Percentiles rank a stretch among this genome's conserved stretches.
These are phyloP conservation scores for Litsea cubeba DNA, from an alignment of 164 flowering plant genomes.

Conservation along the genomic window DNA sequence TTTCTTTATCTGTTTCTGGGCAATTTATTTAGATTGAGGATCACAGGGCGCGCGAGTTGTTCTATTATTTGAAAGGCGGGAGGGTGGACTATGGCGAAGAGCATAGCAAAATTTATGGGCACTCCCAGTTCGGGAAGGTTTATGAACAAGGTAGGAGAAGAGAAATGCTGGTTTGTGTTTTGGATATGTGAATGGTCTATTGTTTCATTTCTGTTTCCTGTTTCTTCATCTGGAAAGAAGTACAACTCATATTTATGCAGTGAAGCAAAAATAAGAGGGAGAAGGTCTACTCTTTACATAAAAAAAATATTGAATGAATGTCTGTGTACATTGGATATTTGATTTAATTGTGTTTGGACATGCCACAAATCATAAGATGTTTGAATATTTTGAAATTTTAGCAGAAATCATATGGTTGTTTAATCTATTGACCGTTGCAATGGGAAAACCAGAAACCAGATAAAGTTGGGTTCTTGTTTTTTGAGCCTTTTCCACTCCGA, in stretches of 20 bases:
- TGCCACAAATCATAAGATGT: no score
- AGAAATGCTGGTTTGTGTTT: not conserved
- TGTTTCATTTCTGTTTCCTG: not conserved
- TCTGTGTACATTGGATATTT: not conserved
- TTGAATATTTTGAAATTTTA: no score
- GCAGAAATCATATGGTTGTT: no score
- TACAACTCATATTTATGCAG: no score
- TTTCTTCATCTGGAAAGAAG: not conserved
- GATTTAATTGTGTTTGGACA: no score
- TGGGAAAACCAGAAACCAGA: no score
- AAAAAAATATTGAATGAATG: not conserved
- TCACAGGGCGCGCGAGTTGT: constrained; percentile 92
- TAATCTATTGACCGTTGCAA: no score
- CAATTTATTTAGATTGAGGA: not conserved
- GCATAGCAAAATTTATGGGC: constrained; percentile 82
- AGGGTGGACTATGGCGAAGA: constrained; percentile 95
- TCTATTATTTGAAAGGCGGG: constrained; percentile 97
- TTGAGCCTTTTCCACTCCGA: no score
- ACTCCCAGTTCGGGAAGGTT: constrained; percentile 72
- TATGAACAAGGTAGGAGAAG: constrained; percentile 60
- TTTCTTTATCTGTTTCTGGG: not conserved
- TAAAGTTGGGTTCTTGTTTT: no score
- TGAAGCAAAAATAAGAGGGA: not conserved
- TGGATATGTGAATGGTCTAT: no score
- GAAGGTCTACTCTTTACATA: not conserved